Evolutionary conservation across 1,139 yeast genomes (phyloP).

Genomic region (Candida glucosophila): DNA sequence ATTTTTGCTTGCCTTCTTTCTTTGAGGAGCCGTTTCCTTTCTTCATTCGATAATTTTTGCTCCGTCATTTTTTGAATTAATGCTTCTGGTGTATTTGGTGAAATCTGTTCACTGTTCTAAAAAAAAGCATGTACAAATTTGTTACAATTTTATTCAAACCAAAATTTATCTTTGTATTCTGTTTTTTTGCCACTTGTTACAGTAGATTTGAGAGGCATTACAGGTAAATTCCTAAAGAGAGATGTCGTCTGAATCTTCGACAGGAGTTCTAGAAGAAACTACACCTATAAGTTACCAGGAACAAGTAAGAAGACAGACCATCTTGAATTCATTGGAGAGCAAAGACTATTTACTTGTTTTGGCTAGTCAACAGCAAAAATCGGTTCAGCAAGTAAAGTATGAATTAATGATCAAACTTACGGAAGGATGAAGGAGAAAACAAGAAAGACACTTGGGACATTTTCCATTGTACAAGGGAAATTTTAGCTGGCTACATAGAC

Average conservation of each 20-base stretch:
- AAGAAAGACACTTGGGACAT: no score
- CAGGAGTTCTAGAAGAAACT: no score
- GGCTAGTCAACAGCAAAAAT: conserved; percentile 36
- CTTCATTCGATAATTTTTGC: conserved; percentile 40
- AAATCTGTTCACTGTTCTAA: no score
- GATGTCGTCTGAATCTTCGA: no score
- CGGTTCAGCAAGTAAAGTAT: conserved; percentile 35
- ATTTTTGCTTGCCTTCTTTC: conserved; percentile 68
- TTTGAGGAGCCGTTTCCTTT: conserved; percentile 51
- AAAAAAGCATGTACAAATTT: no score
- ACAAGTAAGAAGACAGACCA: conserved; percentile 28
- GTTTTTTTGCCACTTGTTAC: no score
- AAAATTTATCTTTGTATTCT: no score
- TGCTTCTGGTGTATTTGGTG: no score
- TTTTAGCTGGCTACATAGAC: neutral
- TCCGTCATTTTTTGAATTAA: conserved; percentile 1
- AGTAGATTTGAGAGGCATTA: no score
- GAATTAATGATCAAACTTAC: conserved; percentile 22
- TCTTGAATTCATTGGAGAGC: conserved; percentile 35
- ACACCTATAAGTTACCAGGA: conserved; percentile 25
- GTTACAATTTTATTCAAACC: no score
- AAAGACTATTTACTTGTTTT: conserved; percentile 34
- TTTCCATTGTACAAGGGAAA: neutral
- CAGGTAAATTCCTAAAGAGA: no score
- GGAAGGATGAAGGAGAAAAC: conserved; percentile 8